Percentiles rank a stretch among this genome's conserved stretches.
These are phyloP conservation scores for Daedaleopsis sinensis DNA, from an alignment of 768 basidiomycete species.

Conservation along the genomic window DNA sequence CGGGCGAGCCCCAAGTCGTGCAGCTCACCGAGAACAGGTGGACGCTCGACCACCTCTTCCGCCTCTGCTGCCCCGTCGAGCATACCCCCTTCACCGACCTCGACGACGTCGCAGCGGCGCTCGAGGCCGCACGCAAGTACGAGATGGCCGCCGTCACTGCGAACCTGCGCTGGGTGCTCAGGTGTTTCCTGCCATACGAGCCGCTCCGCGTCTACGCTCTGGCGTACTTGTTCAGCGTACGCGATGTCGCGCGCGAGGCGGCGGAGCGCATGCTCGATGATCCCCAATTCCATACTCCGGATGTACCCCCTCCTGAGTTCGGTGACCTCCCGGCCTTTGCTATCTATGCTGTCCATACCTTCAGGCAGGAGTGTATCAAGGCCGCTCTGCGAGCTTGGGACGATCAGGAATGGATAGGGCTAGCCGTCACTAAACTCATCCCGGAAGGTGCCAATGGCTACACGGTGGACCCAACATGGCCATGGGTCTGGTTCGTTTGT, in stretches of 20 bases:
- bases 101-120: background rate
- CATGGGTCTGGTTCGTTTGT: conserved; percentile 9
- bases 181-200: background rate
- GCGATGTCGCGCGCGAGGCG: conserved; percentile 4
- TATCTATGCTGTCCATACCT: background rate
- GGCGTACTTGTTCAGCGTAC: conserved; percentile 6
- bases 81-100: conserved; percentile 1
- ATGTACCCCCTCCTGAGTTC: conserved; percentile 4
- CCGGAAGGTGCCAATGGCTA: no score
- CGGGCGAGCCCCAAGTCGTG: conserved; percentile 1
- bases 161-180: background rate
- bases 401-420: background rate
- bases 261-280: conserved; percentile 1
- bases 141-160: conserved; percentile 16
- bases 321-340: background rate
- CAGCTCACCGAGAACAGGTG: conserved; percentile 2
- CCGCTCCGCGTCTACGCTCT: conserved; percentile 19
- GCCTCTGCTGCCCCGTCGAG: conserved; percentile 15
- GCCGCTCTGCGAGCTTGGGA: background rate
- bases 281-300: background rate
- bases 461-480: no score
- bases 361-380: conserved; percentile 3
- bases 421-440: no score
- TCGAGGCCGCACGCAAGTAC: conserved; percentile 25
- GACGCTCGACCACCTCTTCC: conserved; percentile 15